Evolutionary conservation across 768 basidiomycete genomes (phyloP).

Genomic region (Hemileccinum impolitum): DNA sequence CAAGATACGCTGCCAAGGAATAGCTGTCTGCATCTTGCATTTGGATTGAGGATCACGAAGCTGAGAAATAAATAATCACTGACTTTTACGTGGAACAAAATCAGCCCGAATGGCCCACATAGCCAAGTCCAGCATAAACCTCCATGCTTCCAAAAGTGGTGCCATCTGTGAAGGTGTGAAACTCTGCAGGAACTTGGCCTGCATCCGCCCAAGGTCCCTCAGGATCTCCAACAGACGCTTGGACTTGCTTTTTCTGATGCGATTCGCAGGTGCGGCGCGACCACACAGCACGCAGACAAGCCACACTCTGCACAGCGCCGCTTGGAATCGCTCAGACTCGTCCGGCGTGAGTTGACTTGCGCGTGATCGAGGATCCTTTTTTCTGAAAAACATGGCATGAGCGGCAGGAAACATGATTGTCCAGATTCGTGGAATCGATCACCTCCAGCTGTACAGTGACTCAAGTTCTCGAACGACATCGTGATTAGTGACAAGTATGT

Average conservation of each 20-base stretch:
- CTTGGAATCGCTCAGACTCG: conserved; percentile 33
- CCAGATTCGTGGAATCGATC: background rate
- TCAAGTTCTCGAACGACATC: conserved; percentile 14
- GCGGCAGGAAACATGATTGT: background rate
- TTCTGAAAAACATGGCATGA: conserved; percentile 21
- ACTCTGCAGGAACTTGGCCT: conserved; percentile 8
- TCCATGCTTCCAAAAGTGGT: conserved; percentile 8
- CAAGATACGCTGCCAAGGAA: conserved; percentile 8
- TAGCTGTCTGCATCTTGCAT: background rate
- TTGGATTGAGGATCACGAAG: background rate
- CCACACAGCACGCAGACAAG: conserved; percentile 17
- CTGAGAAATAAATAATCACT: background rate
- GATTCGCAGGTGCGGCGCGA: conserved; percentile 8
- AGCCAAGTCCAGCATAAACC: conserved; percentile 7
- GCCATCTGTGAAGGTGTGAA: background rate
- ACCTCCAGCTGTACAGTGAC: conserved; percentile 21
- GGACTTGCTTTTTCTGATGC: conserved; percentile 7
- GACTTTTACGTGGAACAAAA: conserved; percentile 9
- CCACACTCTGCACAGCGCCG: conserved; percentile 30
- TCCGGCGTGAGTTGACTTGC: conserved; percentile 27
- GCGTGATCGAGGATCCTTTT: conserved; percentile 35
- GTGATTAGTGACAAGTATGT: conserved; percentile 15
- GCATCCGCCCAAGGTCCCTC: background rate
- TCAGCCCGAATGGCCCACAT: conserved; percentile 8
- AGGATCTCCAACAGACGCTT: conserved; percentile 4